Base-by-base conservation (phyloP, 139 green algal genomes). In the Chlorella sp. region DNA sequence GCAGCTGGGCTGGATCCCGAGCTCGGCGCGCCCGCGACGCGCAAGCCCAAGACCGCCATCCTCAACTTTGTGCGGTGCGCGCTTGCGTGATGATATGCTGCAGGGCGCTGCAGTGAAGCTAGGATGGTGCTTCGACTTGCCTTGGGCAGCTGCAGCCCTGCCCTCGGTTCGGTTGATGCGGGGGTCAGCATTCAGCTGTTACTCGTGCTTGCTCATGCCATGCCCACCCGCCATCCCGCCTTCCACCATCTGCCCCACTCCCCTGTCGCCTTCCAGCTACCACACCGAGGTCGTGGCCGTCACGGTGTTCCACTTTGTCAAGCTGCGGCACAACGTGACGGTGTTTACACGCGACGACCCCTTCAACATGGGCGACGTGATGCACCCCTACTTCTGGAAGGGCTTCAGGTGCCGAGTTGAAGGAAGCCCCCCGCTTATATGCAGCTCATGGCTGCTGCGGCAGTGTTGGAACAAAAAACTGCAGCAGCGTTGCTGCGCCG, bases 311-410 rank as follows among this genome's bases (percentile, higher is more conserved):
- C 86, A 89, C 60, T 87, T 89, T 81, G 65, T 76, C 4, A 89
- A 89, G 73, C 58, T 89, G 44, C 82, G 76, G 11, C 86, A 89
- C 81, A 86, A 89, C 72, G 81, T 87, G 17, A 84, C 79, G 1
- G 73, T 89, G 36, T 89, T 87, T 60, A 67, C 81, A 1, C 36
- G 72, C 34, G 62, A 86, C 73, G 78, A 86, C 56, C 72, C 60
- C 3, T 72, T 84, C 16, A 44, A 78, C 3, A 89, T 89, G 73
- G 73, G 80, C 1, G 58, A 68, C 16, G 86, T 87, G 28, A 70
- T 89, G 56, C 44, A 62, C 36, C 81, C 86, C 5, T 86, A 79
- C 73, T 69, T 74, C 60, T 78, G 81, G 80, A 83, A 78, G 38
- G 38, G 62, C 41, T 87, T 83, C 72, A 83, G 76, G 73, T 62